These are phyloP conservation scores for Galeopsis tetrahit DNA, from an alignment of 257 asterid genomes.

Conservation along the genomic window DNA sequence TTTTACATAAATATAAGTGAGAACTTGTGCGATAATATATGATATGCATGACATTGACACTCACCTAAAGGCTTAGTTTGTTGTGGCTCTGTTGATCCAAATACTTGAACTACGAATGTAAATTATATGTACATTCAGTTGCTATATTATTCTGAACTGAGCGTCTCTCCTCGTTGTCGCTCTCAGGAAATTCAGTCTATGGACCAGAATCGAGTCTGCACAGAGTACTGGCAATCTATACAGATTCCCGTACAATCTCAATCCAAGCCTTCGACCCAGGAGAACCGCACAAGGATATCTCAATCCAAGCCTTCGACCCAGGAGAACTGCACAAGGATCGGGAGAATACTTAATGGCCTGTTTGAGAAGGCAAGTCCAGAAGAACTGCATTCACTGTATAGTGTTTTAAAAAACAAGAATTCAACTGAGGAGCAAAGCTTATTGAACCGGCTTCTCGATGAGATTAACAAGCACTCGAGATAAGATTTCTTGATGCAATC, in stretches of 20 bases:
- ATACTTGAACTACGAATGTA: background rate
- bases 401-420: slow-evolving; percentile 45
- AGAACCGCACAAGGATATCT: slow-evolving; percentile 35
- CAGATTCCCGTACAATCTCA: slow-evolving; percentile 55
- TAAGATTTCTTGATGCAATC: slow-evolving; percentile 34
- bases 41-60: background rate
- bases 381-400: slow-evolving; percentile 65
- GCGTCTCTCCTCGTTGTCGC: background rate
- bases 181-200: slow-evolving; percentile 74
- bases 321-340: slow-evolving; percentile 36
- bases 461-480: slow-evolving; percentile 52
- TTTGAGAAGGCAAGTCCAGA: slow-evolving; percentile 68
- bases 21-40: background rate
- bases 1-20: background rate
- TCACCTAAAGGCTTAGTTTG: background rate
- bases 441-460: slow-evolving; percentile 61
- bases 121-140: background rate
- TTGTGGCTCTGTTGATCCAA: background rate
- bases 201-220: slow-evolving; percentile 67
- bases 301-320: slow-evolving; percentile 37
- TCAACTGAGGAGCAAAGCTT: slow-evolving; percentile 48
- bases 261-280: slow-evolving; percentile 34
- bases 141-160: slow-evolving; percentile 13
- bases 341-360: slow-evolving; percentile 52
- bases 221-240: slow-evolving; percentile 79